Evolutionary conservation across 2,329 filamentous ascomycete genomes (phyloP).

Genomic region (Allantophomopsis lycopodina): DNA sequence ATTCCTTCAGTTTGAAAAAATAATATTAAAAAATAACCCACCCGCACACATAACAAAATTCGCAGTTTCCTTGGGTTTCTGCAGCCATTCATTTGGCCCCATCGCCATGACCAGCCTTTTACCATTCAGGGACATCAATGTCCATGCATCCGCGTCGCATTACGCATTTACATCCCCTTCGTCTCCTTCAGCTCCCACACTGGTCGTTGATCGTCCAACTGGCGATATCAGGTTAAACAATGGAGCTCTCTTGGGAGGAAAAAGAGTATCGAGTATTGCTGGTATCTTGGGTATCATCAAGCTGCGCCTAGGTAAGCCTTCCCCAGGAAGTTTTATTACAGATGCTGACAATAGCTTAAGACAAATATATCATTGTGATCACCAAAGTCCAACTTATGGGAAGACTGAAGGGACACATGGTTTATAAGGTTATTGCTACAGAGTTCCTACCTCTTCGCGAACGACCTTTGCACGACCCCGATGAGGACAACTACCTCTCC

Average conservation of each 20-base stretch:
- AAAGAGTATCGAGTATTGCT: slow-evolving; percentile 85
- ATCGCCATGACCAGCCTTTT: slow-evolving; percentile 34
- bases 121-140: slow-evolving; percentile 93
- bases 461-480: slow-evolving; percentile 76
- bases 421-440: slow-evolving; percentile 83
- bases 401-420: slow-evolving; percentile 85
- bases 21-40: no score
- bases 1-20: neutral
- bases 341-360: slow-evolving; percentile 19
- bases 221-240: slow-evolving; percentile 81
- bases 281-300: slow-evolving; percentile 92
- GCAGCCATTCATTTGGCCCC: neutral
- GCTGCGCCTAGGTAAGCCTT: slow-evolving; percentile 65
- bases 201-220: slow-evolving; percentile 83
- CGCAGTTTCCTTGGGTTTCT: no score
- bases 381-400: slow-evolving; percentile 88
- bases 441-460: slow-evolving; percentile 92
- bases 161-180: slow-evolving; percentile 97
- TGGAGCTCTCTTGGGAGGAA: slow-evolving; percentile 59
- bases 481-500: slow-evolving; percentile 82
- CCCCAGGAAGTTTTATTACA: neutral
- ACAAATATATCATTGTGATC: slow-evolving; percentile 96
- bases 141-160: slow-evolving; percentile 80
- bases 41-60: neutral
- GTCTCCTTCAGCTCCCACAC: slow-evolving; percentile 72